Conservation (phyloP, 345 rosid genomes). For the Schrenkiella parvula region DNA sequence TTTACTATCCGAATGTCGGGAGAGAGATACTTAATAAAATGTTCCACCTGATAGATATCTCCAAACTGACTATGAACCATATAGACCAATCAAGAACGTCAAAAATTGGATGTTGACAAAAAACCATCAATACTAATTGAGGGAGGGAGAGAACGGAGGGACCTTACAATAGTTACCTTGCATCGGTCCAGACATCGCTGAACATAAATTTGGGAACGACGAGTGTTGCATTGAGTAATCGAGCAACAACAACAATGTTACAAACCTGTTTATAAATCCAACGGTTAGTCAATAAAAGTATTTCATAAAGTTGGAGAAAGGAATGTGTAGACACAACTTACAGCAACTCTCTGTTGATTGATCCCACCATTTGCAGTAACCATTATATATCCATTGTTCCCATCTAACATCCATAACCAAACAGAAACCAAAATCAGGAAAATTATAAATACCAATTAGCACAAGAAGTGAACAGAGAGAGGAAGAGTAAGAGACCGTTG, state of each 20-base stretch:
- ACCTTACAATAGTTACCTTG: constrained; percentile 54
- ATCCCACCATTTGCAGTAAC: constrained; percentile 98
- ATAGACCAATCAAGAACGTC: constrained; percentile 10
- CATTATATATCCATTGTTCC: constrained; percentile 82
- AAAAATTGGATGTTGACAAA: not conserved
- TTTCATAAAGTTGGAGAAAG: not conserved
- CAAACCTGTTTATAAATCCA: constrained; percentile 55
- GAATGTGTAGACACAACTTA: constrained; percentile 38
- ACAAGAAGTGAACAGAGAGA: not conserved
- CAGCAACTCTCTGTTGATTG: constrained; percentile 97
- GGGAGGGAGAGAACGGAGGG: constrained; percentile 3
- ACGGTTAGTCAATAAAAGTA: constrained; percentile 15
- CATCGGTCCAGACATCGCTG: constrained; percentile 93
- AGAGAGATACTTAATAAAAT: constrained; percentile 69
- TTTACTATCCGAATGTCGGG: constrained; percentile 83
- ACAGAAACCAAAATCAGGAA: not conserved
- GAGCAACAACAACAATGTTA: constrained; percentile 81
- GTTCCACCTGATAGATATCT: constrained; percentile 89
- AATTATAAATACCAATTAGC: not conserved
- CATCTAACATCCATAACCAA: constrained; percentile 42
- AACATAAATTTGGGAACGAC: constrained; percentile 87
- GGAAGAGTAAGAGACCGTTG: constrained; percentile 46
- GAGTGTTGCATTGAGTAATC: constrained; percentile 84
- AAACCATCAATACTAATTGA: not conserved
- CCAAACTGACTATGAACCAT: constrained; percentile 64